phyloP scores from a whole-genome alignment of 2,329 filamentous ascomycete species.

The Knufia petricola region DNA sequence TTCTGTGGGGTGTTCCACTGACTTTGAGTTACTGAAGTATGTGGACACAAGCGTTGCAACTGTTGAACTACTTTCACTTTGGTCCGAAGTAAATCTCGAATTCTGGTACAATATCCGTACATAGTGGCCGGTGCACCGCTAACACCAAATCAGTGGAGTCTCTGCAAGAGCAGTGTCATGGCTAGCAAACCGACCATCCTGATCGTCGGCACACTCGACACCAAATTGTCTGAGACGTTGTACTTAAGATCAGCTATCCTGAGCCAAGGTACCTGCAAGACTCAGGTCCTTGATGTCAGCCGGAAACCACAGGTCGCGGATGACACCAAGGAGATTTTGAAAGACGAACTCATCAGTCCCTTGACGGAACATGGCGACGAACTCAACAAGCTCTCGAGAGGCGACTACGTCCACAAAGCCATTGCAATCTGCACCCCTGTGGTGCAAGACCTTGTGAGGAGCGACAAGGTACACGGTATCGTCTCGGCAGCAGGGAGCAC shows the following conservation, averaged over 20 bases:
- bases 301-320: slow-evolving; percentile 27
- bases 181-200: slow-evolving; percentile 35
- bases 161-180: slow-evolving; percentile 16
- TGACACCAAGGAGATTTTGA: slow-evolving; percentile 29
- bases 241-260: slow-evolving; percentile 44
- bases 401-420: slow-evolving; percentile 50
- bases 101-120: background rate
- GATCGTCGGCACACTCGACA: slow-evolving; percentile 55
- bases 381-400: slow-evolving; percentile 37
- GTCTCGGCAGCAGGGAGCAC: slow-evolving; percentile 54
- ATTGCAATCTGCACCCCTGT: slow-evolving; percentile 37
- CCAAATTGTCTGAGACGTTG: slow-evolving; percentile 51
- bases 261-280: slow-evolving; percentile 24
- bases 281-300: slow-evolving; percentile 50
- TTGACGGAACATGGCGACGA: slow-evolving; percentile 25
- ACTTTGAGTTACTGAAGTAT: no score
- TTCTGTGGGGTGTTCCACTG: no score
- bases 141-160: background rate
- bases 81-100: no score
- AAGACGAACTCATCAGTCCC: slow-evolving; percentile 35
- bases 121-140: background rate
- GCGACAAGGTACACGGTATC: slow-evolving; percentile 43
- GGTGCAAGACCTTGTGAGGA: slow-evolving; percentile 33
- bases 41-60: no score
- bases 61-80: no score